These are phyloP conservation scores for Leptographium procerum DNA, from an alignment of 2,329 filamentous ascomycete species.

Conservation along the genomic window DNA sequence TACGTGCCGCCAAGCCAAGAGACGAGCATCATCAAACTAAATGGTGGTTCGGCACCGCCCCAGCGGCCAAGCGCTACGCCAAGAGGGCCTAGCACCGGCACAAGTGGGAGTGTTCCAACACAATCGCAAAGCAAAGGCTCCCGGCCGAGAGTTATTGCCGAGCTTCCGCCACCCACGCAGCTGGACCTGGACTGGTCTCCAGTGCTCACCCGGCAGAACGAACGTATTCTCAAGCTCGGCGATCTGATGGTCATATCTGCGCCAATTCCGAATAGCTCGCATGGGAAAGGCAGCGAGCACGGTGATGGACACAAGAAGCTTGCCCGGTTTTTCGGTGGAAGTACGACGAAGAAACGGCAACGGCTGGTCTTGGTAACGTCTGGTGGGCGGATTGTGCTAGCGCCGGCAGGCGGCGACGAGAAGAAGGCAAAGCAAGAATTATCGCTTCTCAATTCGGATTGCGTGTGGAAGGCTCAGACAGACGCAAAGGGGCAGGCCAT, in stretches of 20 bases:
- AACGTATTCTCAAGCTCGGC: conserved; percentile 87
- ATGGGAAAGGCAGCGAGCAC: conserved; percentile 54
- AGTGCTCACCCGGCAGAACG: conserved; percentile 79
- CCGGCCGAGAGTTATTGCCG: conserved; percentile 71
- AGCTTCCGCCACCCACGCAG: conserved; percentile 91
- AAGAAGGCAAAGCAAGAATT: conserved; percentile 92
- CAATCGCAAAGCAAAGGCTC: background rate
- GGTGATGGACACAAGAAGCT: conserved; percentile 74
- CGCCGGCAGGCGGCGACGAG: conserved; percentile 84
- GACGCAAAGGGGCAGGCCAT: conserved; percentile 80
- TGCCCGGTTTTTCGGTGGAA: conserved; percentile 84
- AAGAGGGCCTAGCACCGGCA: conserved; percentile 11
- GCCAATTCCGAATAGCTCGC: conserved; percentile 63
- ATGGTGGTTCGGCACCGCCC: conserved; percentile 36
- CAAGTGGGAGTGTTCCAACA: background rate
- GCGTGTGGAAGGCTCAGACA: conserved; percentile 65
- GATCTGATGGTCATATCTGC: conserved; percentile 78
- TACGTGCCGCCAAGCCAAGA: conserved; percentile 71
- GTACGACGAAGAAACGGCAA: conserved; percentile 83
- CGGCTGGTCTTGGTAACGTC: conserved; percentile 92
- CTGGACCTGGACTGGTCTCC: conserved; percentile 98
- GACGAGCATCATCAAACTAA: conserved; percentile 62
- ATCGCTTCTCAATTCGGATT: conserved; percentile 65
- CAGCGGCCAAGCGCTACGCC: conserved; percentile 18
- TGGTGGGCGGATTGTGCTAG: conserved; percentile 78